Percentiles rank a stretch among this genome's conserved stretches.
Conservation (phyloP, 75 land plant species). For the Pseudotsuga menziesii region DNA sequence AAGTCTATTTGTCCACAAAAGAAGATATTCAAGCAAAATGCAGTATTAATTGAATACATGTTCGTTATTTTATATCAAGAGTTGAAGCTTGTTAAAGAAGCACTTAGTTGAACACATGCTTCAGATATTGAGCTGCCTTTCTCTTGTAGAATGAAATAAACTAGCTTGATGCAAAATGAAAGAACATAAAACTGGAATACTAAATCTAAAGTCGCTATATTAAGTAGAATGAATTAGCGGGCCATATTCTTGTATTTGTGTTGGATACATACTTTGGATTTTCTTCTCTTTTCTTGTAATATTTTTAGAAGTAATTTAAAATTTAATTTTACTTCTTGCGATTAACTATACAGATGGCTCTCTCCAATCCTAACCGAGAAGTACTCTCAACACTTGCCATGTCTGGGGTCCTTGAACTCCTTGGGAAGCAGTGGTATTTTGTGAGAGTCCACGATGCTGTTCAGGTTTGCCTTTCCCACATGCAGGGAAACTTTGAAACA, state of each 20-base stretch:
- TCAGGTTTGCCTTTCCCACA: slow-evolving; percentile 80
- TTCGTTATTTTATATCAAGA: background rate
- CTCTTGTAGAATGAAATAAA: background rate
- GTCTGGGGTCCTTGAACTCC: slow-evolving; percentile 67
- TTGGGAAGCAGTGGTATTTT: slow-evolving; percentile 91
- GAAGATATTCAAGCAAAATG: background rate
- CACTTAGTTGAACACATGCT: too few species aligned
- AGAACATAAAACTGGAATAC: background rate
- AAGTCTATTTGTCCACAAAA: background rate
- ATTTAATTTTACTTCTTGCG: background rate
- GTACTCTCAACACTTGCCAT: slow-evolving; percentile 61
- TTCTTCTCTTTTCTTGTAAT: background rate
- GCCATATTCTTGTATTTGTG: background rate
- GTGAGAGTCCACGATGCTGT: slow-evolving; percentile 97
- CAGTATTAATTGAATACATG: background rate
- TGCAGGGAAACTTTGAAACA: slow-evolving; percentile 22
- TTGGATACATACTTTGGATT: background rate
- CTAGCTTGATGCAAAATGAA: background rate
- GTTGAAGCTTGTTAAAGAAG: background rate
- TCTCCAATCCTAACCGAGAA: slow-evolving; percentile 84
- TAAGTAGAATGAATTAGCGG: background rate
- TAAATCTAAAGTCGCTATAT: too few species aligned
- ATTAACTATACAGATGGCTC: slow-evolving; percentile 54
- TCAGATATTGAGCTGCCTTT: too few species aligned
- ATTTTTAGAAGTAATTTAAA: background rate